phyloP scores from a whole-genome alignment of 148 eudicot species.

The Hydrangea macrophylla region DNA sequence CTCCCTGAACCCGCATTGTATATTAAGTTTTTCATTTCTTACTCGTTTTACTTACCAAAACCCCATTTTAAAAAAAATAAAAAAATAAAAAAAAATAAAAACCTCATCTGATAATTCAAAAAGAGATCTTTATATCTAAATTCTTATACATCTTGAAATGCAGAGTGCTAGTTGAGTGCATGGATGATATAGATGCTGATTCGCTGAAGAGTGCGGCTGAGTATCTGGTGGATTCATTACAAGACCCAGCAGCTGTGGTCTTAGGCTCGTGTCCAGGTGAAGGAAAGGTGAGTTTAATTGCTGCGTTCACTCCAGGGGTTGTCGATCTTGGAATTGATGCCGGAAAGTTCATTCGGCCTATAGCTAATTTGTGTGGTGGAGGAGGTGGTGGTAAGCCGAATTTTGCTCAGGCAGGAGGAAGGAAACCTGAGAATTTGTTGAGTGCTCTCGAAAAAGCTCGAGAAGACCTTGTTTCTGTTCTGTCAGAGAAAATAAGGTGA shows the following conservation, averaged over 20 bases:
- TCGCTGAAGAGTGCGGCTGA: constrained; percentile 94
- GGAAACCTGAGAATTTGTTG: constrained; percentile 71
- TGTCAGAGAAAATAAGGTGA: constrained; percentile 55
- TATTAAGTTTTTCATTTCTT: no score
- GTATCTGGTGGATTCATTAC: constrained; percentile 46
- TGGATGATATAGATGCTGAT: constrained; percentile 91
- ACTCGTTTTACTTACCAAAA: no score
- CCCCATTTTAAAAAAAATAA: no score
- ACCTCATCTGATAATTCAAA: no score
- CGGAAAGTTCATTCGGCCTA: constrained; percentile 82
- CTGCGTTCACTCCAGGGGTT: constrained; percentile 85
- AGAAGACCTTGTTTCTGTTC: constrained; percentile 48
- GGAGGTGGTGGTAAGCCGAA: constrained; percentile 95
- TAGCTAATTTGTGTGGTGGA: constrained; percentile 92
- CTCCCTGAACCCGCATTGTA: no score
- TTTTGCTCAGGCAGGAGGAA: constrained; percentile 95
- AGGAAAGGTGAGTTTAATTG: constrained; percentile 79
- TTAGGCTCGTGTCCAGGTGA: constrained; percentile 84
- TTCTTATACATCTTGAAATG: neutral
- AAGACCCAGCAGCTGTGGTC: constrained; percentile 87
- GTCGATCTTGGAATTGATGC: constrained; percentile 73
- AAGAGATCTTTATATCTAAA: neutral
- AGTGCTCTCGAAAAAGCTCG: constrained; percentile 78
- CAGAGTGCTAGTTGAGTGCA: constrained; percentile 83
- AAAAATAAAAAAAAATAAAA: neutral